These are phyloP conservation scores for Trichophaea hybrida DNA, from an alignment of 2,329 filamentous ascomycete genomes.

Conservation along the genomic window DNA sequence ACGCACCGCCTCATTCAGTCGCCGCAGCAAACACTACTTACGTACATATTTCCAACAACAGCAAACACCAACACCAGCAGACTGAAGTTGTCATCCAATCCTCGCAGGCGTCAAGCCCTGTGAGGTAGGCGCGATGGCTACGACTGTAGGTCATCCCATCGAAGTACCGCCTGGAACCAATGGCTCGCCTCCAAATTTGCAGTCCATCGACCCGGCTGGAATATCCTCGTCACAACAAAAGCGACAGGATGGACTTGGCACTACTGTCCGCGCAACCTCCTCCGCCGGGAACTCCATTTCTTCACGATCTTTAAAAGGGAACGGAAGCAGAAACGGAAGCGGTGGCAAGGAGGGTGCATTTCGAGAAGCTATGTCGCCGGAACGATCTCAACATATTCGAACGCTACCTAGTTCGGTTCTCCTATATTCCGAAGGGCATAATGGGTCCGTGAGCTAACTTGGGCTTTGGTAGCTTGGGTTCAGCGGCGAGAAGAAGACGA, in stretches of 20 bases:
- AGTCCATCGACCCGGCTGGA: neutral
- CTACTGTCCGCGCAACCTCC: slow-evolving; percentile 16
- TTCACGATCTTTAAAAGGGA: slow-evolving; percentile 18
- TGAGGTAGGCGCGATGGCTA: no score
- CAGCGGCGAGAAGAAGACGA: slow-evolving; percentile 23
- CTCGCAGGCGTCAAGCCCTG: no score
- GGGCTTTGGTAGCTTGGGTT: slow-evolving; percentile 26
- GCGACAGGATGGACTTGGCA: slow-evolving; percentile 16
- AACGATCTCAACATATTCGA: slow-evolving; percentile 19
- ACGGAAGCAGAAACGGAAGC: slow-evolving; percentile 15
- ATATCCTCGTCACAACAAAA: slow-evolving; percentile 16
- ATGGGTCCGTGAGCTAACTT: slow-evolving; percentile 9
- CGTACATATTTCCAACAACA: no score
- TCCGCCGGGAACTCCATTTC: slow-evolving; percentile 22
- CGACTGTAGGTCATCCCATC: no score
- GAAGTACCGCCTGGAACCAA: neutral
- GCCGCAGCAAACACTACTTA: no score
- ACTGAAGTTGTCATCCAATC: no score
- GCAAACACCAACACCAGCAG: no score
- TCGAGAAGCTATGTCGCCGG: neutral
- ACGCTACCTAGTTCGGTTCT: slow-evolving; percentile 26
- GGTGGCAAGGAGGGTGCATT: slow-evolving; percentile 17
- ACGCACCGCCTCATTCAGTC: no score
- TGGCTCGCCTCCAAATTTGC: neutral
- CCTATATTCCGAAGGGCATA: slow-evolving; percentile 5